These are phyloP conservation scores for Candida ficus DNA, from an alignment of 805 yeast genomes.

Conservation along the genomic window DNA sequence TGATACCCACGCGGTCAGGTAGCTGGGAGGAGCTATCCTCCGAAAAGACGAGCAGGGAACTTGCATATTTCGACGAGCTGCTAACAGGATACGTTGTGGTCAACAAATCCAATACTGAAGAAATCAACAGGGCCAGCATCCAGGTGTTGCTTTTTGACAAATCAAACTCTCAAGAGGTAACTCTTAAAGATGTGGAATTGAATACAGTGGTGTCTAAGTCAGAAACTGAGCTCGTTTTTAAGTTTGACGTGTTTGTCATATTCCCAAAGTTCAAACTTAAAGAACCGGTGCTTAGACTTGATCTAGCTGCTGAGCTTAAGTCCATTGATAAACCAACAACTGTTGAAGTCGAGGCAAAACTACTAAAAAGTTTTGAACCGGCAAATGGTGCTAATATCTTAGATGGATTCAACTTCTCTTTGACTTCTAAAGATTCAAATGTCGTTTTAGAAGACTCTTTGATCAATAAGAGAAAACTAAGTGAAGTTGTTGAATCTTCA, in stretches of 20 bases:
- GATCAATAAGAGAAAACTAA: slow-evolving; percentile 13
- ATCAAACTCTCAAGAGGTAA: not conserved
- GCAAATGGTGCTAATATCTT: slow-evolving; percentile 19
- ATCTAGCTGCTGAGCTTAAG: slow-evolving; percentile 3
- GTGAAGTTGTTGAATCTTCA: not conserved
- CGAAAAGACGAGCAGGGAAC: not conserved
- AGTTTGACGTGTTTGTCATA: slow-evolving; percentile 12
- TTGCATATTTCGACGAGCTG: slow-evolving; percentile 13
- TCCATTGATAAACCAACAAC: not conserved
- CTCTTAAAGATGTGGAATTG: not conserved
- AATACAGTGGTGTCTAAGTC: not conserved
- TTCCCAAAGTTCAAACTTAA: slow-evolving; percentile 22
- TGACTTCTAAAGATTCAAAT: not conserved
- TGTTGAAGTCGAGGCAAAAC: not conserved
- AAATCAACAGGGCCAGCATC: not conserved
- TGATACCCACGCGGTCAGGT: not conserved
- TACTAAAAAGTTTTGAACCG: slow-evolving; percentile 11
- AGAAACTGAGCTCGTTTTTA: slow-evolving; percentile 5
- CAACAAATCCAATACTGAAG: slow-evolving; percentile 1
- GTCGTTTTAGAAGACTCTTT: slow-evolving; percentile 16
- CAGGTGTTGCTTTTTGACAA: not conserved
- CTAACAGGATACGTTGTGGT: slow-evolving; percentile 10
- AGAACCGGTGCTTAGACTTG: slow-evolving; percentile 14
- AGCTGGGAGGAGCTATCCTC: not conserved
- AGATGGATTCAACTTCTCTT: slow-evolving; percentile 12